These are phyloP conservation scores for Periglandula ipomoeae DNA, from an alignment of 2,329 filamentous ascomycete species.

Conservation along the genomic window DNA sequence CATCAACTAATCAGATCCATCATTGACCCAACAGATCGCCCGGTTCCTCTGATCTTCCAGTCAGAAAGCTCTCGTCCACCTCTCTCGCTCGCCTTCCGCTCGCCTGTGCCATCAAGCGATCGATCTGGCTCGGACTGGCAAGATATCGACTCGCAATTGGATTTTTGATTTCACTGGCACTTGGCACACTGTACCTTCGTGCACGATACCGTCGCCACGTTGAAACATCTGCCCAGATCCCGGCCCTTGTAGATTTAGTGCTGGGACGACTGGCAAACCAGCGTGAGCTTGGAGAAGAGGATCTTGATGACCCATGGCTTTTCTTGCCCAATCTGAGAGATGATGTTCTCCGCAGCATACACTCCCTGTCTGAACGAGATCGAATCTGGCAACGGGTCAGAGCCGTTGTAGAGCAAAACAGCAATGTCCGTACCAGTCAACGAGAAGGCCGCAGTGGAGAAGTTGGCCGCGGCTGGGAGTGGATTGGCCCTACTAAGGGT, in stretches of 20 bases:
- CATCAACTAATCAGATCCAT: conserved; percentile 78
- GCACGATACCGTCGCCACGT: conserved; percentile 53
- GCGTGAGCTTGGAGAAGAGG: conserved; percentile 65
- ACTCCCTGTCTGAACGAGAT: conserved; percentile 66
- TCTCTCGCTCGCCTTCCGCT: conserved; percentile 89
- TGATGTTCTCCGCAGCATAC: conserved; percentile 76
- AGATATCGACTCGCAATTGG: conserved; percentile 81
- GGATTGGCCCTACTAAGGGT: conserved; percentile 51
- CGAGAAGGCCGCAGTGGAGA: conserved; percentile 58
- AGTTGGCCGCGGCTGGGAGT: conserved; percentile 59
- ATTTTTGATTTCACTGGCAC: conserved; percentile 44
- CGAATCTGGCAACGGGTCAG: conserved; percentile 77
- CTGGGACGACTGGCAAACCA: conserved; percentile 76
- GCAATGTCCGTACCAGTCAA: conserved; percentile 73
- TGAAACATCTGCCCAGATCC: conserved; percentile 63
- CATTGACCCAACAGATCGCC: conserved; percentile 62
- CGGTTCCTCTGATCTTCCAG: conserved; percentile 52
- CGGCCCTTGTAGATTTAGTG: conserved; percentile 73
- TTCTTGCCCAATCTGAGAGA: conserved; percentile 85
- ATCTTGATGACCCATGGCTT: conserved; percentile 66
- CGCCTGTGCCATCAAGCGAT: conserved; percentile 70
- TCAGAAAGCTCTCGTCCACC: conserved; percentile 64
- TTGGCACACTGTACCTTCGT: conserved; percentile 52
- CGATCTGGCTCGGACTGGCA: conserved; percentile 71
- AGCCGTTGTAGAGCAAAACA: conserved; percentile 83